Evolutionary conservation across 2,329 filamentous ascomycete genomes (phyloP).

Genomic region (Ceratocystis cacaofunesta): DNA sequence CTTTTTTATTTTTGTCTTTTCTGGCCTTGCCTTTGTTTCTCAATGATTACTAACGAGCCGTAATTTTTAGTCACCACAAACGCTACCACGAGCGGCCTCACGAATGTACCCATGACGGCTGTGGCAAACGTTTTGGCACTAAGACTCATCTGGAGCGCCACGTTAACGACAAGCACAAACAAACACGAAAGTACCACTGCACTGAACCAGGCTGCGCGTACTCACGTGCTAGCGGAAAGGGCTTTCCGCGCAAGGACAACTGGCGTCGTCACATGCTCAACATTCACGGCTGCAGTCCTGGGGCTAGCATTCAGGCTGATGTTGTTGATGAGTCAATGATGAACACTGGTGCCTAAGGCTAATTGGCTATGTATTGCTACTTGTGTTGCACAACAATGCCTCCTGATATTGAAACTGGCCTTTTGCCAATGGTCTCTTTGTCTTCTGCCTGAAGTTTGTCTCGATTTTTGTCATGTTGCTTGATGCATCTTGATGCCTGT

Average conservation of each 20-base stretch:
- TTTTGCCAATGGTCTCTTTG: background rate
- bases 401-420: background rate
- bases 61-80: slow-evolving; percentile 37
- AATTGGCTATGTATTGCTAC: background rate
- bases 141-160: slow-evolving; percentile 48
- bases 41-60: slow-evolving; percentile 19
- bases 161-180: slow-evolving; percentile 46
- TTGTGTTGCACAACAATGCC: background rate
- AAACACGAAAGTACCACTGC: slow-evolving; percentile 46
- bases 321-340: slow-evolving; percentile 16
- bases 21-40: background rate
- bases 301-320: slow-evolving; percentile 19
- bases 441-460: background rate
- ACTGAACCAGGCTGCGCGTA: slow-evolving; percentile 39
- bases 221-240: slow-evolving; percentile 41
- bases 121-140: slow-evolving; percentile 43
- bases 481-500: background rate
- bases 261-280: slow-evolving; percentile 49
- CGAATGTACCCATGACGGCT: slow-evolving; percentile 38
- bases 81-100: slow-evolving; percentile 47
- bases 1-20: background rate
- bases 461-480: background rate
- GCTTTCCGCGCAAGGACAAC: slow-evolving; percentile 47
- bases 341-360: background rate
- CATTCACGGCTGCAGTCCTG: slow-evolving; percentile 31